Base-by-base conservation (phyloP, 345 rosid species). In the Pistacia integerrima region DNA sequence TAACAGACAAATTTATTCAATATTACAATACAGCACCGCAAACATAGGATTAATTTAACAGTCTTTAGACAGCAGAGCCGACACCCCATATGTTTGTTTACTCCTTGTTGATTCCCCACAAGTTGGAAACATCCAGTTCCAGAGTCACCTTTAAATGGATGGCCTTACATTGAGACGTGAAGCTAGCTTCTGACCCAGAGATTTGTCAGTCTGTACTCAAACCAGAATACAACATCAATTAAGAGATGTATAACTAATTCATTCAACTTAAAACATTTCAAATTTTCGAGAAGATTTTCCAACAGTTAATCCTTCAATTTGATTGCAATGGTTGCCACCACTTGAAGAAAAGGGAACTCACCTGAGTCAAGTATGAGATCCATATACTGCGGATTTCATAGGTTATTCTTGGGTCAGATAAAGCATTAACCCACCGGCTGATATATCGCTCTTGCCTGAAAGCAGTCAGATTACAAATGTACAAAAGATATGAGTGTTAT, bases 351-450 rank as follows among this genome's bases (percentile, higher is more conserved):
- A 52, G 36, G 71, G 62, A 12, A 30, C 83, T 63, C 14, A 89
- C 98, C 97, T 92, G 91, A 80, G 92, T 69, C 92, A 92, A 95
- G 85, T 90, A 89, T 20, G 93, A 82, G 81, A 95, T 78, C 99
- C 99, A 95, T 81, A 95, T 90, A 77, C 91, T 79, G 70, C 92
- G 86, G 70, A 93, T 79, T 79, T 95, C 98, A n/a, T 90, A 92
- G 8, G 99, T 96, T 49, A 90, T 85, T 11, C 97, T 97, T 3
- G 90, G 91, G 73, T 96, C 99, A 0, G 94, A 78, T 36, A 96
- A 83, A 59, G 97, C 89, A 1, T 89, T 90, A 55, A 91, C 75
- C 89, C 93, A 90, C 52, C 97, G 89, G 80, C 59, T 25, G 80
- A 96, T 63, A 36, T 84, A 93, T 63, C 99, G 75, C 66, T 91